A percentile compares a stretch with the other conserved stretches of the same genome.
Evolutionary conservation across 768 basidiomycete species (phyloP).

Genomic region (Lentinula edodes): DNA sequence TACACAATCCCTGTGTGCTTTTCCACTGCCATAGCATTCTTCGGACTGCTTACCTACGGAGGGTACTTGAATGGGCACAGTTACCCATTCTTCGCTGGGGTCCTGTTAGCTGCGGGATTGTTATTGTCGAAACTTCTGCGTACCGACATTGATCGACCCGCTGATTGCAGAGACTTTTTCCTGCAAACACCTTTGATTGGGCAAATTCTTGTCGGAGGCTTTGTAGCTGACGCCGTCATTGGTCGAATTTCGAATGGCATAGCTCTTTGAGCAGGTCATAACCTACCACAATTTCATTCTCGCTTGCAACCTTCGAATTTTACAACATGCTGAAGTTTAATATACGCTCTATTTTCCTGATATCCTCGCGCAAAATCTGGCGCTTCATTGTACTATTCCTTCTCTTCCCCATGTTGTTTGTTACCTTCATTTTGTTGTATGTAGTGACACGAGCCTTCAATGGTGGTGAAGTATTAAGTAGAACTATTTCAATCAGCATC

Average conservation of each 20-base stretch:
- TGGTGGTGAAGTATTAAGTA: too few relatives aligned
- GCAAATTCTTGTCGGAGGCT: constrained; percentile 20
- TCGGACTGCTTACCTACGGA: constrained; percentile 36
- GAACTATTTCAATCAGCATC: too few relatives aligned
- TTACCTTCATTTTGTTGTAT: too few relatives aligned
- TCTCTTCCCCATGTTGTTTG: too few relatives aligned
- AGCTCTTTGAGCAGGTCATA: neutral
- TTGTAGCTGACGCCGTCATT: constrained; percentile 18
- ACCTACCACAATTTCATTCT: neutral
- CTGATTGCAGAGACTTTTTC: constrained; percentile 21
- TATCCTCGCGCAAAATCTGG: too few relatives aligned
- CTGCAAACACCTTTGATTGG: constrained; percentile 21
- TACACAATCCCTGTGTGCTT: constrained; percentile 43
- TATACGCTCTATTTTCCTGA: too few relatives aligned
- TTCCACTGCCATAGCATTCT: constrained; percentile 36
- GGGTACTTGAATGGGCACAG: constrained; percentile 42
- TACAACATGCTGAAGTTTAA: too few relatives aligned
- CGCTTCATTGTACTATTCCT: too few relatives aligned
- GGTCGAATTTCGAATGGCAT: constrained; percentile 14
- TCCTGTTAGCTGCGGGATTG: constrained; percentile 14
- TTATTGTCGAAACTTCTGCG: constrained; percentile 15
- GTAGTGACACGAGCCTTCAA: too few relatives aligned
- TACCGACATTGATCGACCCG: constrained; percentile 22
- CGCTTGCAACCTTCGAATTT: too few relatives aligned
- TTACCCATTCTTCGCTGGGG: constrained; percentile 22